phyloP scores from a whole-genome alignment of 495 filamentous ascomycete genomes.

The Thozetella sp. region DNA sequence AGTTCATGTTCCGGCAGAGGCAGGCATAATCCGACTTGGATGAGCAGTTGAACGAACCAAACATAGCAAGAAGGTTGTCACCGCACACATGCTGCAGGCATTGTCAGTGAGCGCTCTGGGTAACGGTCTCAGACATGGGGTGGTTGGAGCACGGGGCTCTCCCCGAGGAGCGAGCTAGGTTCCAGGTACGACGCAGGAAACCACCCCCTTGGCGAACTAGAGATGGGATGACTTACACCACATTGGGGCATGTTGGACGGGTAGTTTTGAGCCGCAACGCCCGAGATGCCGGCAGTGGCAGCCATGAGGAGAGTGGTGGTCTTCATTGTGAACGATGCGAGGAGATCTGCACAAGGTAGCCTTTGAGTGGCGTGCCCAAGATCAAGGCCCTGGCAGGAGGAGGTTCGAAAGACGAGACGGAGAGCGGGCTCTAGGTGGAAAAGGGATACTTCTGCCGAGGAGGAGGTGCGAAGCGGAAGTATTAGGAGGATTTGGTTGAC shows the following conservation, averaged over 20 bases:
- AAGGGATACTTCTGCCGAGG: neutral
- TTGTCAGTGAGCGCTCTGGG: conserved; percentile 9
- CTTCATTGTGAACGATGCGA: conserved; percentile 38
- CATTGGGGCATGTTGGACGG: conserved; percentile 31
- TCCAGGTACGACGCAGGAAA: neutral
- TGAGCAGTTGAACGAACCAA: conserved; percentile 61
- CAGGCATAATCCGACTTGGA: conserved; percentile 56
- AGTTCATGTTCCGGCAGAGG: conserved; percentile 71
- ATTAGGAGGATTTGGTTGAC: neutral
- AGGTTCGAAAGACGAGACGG: neutral
- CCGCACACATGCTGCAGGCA: conserved; percentile 66
- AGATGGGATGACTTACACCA: conserved; percentile 48
- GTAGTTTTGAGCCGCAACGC: conserved; percentile 26
- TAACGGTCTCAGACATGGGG: neutral
- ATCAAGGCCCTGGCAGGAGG: neutral
- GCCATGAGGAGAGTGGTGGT: conserved; percentile 25
- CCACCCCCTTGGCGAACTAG: no score
- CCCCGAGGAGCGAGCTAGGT: conserved; percentile 3
- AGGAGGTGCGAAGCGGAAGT: no score
- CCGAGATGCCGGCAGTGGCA: conserved; percentile 24
- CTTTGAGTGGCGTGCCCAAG: no score
- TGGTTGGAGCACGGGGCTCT: neutral
- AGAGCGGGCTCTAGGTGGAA: neutral
- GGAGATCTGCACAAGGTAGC: neutral
- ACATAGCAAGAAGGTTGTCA: conserved; percentile 70